Percentiles rank a stretch among this genome's conserved stretches.
These are phyloP conservation scores for Phytophthora sp. DNA, from an alignment of 352 stramenopile species.

Conservation along the genomic window DNA sequence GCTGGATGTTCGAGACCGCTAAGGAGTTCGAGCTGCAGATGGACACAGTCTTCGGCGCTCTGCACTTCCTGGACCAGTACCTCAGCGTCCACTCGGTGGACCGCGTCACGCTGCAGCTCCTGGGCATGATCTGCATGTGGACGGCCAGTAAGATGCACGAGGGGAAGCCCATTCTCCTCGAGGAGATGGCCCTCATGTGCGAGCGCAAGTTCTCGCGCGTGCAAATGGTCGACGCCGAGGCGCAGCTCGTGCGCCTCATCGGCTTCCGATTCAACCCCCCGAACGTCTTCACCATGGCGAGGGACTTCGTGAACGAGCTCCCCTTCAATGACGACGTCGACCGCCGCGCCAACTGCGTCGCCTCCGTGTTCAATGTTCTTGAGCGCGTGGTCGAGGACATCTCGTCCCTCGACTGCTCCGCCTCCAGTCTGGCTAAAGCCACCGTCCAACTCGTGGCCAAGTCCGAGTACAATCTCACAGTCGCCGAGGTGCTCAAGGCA, in stretches of 20 bases:
- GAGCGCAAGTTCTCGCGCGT: conserved; percentile 71
- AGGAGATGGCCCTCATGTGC: conserved; percentile 79
- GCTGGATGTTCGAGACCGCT: conserved; percentile 84
- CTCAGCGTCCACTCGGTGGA: conserved; percentile 72
- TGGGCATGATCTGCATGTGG: conserved; percentile 81
- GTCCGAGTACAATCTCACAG: conserved; percentile 41
- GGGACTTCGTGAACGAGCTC: conserved; percentile 62
- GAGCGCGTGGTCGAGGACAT: conserved; percentile 45
- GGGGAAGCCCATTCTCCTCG: conserved; percentile 66
- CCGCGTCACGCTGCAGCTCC: conserved; percentile 69
- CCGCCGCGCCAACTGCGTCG: conserved; percentile 35
- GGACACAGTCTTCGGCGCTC: conserved; percentile 62
- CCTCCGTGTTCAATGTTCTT: conserved; percentile 49
- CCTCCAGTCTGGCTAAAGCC: conserved; percentile 52
- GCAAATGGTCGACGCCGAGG: conserved; percentile 67
- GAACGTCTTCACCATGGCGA: conserved; percentile 67
- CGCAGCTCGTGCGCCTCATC: conserved; percentile 58
- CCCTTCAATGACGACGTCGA: conserved; percentile 28
- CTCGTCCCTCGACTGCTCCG: conserved; percentile 40
- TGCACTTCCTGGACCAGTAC: conserved; percentile 81
- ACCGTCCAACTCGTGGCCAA: conserved; percentile 54
- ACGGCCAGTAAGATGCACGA: conserved; percentile 80
- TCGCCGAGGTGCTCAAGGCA: conserved; percentile 28
- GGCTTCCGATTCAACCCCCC: conserved; percentile 73
- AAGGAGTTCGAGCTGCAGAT: conserved; percentile 74